Evolutionary conservation across 2,329 filamentous ascomycete genomes (phyloP).

Genomic region (Phyllosticta citrichinensis): DNA sequence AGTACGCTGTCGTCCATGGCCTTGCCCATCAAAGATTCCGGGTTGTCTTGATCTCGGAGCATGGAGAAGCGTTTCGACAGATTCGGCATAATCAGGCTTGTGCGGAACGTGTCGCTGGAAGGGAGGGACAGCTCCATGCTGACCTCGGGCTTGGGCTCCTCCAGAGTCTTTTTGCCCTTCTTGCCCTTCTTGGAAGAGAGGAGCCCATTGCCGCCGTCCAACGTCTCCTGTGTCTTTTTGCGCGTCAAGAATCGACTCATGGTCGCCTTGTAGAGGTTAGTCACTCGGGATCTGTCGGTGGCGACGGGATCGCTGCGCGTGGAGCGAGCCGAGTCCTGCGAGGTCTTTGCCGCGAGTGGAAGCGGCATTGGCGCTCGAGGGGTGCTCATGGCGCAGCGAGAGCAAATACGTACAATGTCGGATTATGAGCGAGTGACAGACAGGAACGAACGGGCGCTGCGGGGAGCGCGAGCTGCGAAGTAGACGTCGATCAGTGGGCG

Average conservation of each 20-base stretch:
- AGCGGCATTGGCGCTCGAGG: neutral
- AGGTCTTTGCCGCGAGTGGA: neutral
- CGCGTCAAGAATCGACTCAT: constrained; percentile 74
- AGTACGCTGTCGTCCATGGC: constrained; percentile 92
- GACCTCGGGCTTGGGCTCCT: constrained; percentile 52
- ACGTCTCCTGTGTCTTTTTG: constrained; percentile 57
- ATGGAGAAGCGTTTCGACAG: constrained; percentile 94
- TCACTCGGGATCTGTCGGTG: constrained; percentile 1
- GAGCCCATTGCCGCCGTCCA: constrained; percentile 15
- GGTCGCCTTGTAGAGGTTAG: constrained; percentile 14
- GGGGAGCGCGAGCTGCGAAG: neutral
- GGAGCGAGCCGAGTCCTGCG: constrained; percentile 2
- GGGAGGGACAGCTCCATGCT: constrained; percentile 69
- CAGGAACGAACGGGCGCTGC: neutral
- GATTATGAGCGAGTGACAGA: neutral
- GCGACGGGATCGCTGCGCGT: neutral
- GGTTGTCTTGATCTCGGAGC: constrained; percentile 90
- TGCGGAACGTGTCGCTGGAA: constrained; percentile 80
- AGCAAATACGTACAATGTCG: neutral
- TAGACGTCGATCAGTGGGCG: neutral
- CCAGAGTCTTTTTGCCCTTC: constrained; percentile 40
- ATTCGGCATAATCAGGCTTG: constrained; percentile 90
- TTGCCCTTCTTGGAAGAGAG: constrained; percentile 36
- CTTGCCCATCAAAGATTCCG: constrained; percentile 78
- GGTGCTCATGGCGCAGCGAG: constrained; percentile 1